phyloP scores from a whole-genome alignment of 1,284 basidiomycete species.

The Psilocybe mexicana region DNA sequence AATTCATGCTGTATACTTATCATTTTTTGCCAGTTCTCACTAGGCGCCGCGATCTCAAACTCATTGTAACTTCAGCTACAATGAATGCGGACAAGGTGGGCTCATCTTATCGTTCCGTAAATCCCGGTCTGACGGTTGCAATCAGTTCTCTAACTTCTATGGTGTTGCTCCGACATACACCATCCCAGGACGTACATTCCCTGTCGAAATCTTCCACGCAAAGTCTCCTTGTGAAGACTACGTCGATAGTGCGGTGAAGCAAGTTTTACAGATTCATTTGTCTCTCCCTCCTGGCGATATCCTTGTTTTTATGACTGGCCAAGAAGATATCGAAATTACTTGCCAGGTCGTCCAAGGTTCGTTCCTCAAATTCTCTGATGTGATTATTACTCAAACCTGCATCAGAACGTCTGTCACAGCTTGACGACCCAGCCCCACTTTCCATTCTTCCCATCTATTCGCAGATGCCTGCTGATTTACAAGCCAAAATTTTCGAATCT shows the following conservation, averaged over 20 bases:
- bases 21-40: constrained; percentile 68
- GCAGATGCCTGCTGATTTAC: constrained; percentile 98
- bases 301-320: constrained; percentile 99
- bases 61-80: constrained; percentile 97
- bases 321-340: constrained; percentile 97
- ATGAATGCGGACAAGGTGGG: constrained; percentile 97
- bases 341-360: constrained; percentile 87
- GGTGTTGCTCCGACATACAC: constrained; percentile 95
- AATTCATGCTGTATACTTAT: constrained; percentile 12
- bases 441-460: constrained; percentile 97
- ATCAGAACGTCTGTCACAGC: constrained; percentile 84
- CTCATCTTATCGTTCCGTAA: background rate
- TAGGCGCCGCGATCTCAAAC: constrained; percentile 87
- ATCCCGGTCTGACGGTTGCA: constrained; percentile 3
- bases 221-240: constrained; percentile 99
- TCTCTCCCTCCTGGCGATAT: constrained; percentile 95
- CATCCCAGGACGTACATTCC: constrained; percentile 98
- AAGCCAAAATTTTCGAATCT: constrained; percentile 97
- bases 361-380: constrained; percentile 18
- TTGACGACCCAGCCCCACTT: constrained; percentile 87
- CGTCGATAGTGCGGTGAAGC: constrained; percentile 97
- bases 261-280: constrained; percentile 95
- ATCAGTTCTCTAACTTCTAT: constrained; percentile 90
- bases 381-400: background rate
- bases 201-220: constrained; percentile 93